Conservation (phyloP, 768 basidiomycete species). For the Lanmaoa pseudosensibilis region DNA sequence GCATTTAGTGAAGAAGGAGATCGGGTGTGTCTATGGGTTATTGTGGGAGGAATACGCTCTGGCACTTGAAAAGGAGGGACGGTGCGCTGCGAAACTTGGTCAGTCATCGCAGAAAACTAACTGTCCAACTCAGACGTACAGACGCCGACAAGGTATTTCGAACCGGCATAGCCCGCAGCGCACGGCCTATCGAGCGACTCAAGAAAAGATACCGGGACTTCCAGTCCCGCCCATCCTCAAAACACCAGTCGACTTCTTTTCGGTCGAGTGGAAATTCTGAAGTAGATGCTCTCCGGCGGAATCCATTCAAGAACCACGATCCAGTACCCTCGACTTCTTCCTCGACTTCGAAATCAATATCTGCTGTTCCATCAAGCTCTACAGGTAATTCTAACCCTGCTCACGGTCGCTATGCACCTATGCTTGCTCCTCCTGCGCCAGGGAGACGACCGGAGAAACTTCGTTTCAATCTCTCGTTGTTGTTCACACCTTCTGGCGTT, state of each 20-base stretch:
- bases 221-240: constrained; percentile 48
- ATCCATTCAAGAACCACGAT: constrained; percentile 39
- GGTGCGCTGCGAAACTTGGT: constrained; percentile 48
- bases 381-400: constrained; percentile 37
- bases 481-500: constrained; percentile 72
- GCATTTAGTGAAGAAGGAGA: constrained; percentile 67
- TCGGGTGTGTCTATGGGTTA: constrained; percentile 74
- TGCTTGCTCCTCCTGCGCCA: constrained; percentile 68
- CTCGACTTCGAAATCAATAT: constrained; percentile 20
- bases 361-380: constrained; percentile 32
- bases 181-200: constrained; percentile 80
- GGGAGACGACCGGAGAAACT: constrained; percentile 73
- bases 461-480: constrained; percentile 62
- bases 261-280: constrained; percentile 28
- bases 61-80: constrained; percentile 70
- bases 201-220: constrained; percentile 83
- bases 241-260: constrained; percentile 25
- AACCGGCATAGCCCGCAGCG: constrained; percentile 77
- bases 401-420: constrained; percentile 60
- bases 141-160: constrained; percentile 83
- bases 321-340: constrained; percentile 35
- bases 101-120: constrained; percentile 6
- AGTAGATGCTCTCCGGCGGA: constrained; percentile 33
- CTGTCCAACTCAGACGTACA: constrained; percentile 46
- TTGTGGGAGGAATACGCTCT: constrained; percentile 92